A percentile compares a stretch with the other conserved stretches of the same genome.
These are phyloP conservation scores for Marchantia paleacea DNA, from an alignment of 225 moss, liverwort and hornwort species.

Conservation along the genomic window DNA sequence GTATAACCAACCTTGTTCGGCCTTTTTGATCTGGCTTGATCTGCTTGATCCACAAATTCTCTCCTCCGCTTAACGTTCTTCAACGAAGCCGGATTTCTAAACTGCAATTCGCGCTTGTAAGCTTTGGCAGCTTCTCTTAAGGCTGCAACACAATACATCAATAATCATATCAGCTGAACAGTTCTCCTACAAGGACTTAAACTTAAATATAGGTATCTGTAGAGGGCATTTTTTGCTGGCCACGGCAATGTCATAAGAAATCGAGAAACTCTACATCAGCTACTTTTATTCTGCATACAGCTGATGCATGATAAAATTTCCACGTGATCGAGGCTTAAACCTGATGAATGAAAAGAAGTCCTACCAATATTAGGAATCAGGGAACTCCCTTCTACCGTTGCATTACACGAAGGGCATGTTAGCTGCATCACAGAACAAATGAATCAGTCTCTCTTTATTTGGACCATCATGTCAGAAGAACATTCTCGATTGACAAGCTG, in stretches of 20 bases:
- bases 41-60: slow-evolving; percentile 68
- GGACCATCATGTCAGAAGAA: background rate
- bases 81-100: slow-evolving; percentile 4
- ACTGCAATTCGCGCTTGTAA: slow-evolving; percentile 55
- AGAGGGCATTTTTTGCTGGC: background rate
- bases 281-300: background rate
- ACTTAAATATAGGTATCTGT: background rate
- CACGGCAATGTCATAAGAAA: background rate
- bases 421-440: slow-evolving; percentile 45
- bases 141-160: slow-evolving; percentile 48
- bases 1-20: slow-evolving; percentile 51
- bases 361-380: slow-evolving; percentile 87
- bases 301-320: background rate
- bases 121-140: slow-evolving; percentile 87
- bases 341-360: slow-evolving; percentile 1
- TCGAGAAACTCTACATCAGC: background rate
- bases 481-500: background rate
- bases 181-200: background rate
- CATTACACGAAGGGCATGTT: slow-evolving; percentile 79
- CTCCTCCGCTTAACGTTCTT: slow-evolving; percentile 59
- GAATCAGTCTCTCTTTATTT: background rate
- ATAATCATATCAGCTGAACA: background rate
- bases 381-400: slow-evolving; percentile 65
- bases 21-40: slow-evolving; percentile 51
- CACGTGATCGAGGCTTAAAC: background rate